Evolutionary conservation across 129 eudicot species (phyloP), one percentile per base, ranked within the genome.

Genomic region (Pittosporum tobira): DNA sequence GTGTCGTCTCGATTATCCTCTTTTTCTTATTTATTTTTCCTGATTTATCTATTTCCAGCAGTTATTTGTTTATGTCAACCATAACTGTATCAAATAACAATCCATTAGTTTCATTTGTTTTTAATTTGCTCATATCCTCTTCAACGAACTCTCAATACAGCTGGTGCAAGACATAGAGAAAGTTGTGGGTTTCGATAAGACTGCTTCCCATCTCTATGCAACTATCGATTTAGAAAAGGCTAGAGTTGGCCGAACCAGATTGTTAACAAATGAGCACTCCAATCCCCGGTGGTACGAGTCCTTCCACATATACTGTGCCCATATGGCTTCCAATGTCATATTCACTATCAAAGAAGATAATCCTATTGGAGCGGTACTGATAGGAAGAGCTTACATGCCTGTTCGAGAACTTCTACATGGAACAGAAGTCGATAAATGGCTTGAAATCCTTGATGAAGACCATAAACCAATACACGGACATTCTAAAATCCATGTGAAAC

Each of bases 211-310:
- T 58, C 76, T 85, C 28, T 89, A 89, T 43, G 95, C 97, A 40
- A 77, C 97, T 3, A 66, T 89, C 4, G 97, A 89, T 51, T 44
- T 89, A 29, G 94, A 71, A 52, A 80, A 79, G 59, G 95, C 97
- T 18, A 74, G 97, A 51, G 97, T 85, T 36, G 95, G 88, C 40
- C 79, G 97, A 58, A 89, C 97, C 43, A 72, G 87, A 26, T 62
- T 82, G 57, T 52, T 89, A 3, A 71, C 71, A 51, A 64, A 72
- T 0, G 77, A 77, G 30, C 67, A 42, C 36, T 54, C 80, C 3
- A 89, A 85, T 70, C 97, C 97, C 1, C 72, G 83, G 13, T 89
- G 97, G 97, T 75, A 82, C 59, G 97, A 89, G 54, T 75, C 91
- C 0, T 89, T 89, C 27, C 97, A 89, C 79, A 77, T 89, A 11